Conservation (phyloP, 345 rosid species). For the Eutrema heterophyllum region DNA sequence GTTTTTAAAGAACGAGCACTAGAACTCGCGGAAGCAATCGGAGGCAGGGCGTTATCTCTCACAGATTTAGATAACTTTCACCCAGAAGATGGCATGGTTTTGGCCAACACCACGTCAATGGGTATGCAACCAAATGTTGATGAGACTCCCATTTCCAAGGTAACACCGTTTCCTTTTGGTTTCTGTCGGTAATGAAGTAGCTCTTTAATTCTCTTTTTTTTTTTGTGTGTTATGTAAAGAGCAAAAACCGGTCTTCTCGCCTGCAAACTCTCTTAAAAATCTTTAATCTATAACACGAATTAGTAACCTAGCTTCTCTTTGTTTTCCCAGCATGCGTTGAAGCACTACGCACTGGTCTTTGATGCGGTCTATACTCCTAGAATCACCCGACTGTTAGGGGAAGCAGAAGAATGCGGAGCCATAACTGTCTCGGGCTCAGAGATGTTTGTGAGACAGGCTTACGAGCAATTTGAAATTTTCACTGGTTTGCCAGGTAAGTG, state of each 20-base stretch:
- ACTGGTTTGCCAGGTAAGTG: conserved; percentile 70
- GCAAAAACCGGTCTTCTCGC: background rate
- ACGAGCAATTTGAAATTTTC: conserved; percentile 73
- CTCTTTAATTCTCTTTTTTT: background rate
- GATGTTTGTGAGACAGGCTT: conserved; percentile 96
- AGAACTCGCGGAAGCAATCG: conserved; percentile 69
- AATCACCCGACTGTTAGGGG: conserved; percentile 74
- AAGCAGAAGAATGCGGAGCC: conserved; percentile 83
- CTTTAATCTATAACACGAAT: background rate
- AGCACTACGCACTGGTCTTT: conserved; percentile 63
- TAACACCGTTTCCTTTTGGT: conserved; percentile 18
- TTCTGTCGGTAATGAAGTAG: background rate
- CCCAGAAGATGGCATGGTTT: conserved; percentile 76
- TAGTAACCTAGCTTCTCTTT: background rate
- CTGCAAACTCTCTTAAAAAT: background rate
- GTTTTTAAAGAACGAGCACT: conserved; percentile 55
- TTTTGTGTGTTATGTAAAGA: background rate
- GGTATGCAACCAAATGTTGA: conserved; percentile 93
- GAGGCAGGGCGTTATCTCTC: conserved; percentile 74
- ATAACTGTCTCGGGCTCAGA: conserved; percentile 64
- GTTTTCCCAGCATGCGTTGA: conserved; percentile 58
- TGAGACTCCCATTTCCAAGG: conserved; percentile 88
- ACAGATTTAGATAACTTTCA: conserved; percentile 59
- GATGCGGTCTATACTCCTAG: conserved; percentile 88
- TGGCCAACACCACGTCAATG: conserved; percentile 89